phyloP scores from a whole-genome alignment of 192 early-diverging fungal species.

The Linnemannia elongata region DNA sequence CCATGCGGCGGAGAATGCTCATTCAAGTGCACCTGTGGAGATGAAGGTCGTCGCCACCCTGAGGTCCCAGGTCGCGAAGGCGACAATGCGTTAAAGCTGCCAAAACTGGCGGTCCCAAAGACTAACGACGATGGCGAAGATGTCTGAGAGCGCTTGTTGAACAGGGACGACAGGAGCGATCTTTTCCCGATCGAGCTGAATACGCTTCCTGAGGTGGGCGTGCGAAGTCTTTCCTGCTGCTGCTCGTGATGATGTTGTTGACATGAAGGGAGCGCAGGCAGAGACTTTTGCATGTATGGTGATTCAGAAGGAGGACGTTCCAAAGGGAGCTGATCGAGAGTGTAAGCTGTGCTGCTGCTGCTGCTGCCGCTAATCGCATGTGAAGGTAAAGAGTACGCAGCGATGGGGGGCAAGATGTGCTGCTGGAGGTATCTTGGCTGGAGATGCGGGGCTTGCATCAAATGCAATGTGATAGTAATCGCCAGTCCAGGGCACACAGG shows the following conservation, averaged over 20 bases:
- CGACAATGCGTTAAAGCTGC: too few relatives aligned
- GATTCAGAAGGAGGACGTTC: background rate
- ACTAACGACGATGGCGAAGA: background rate
- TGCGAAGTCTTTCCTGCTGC: background rate
- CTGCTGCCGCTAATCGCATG: background rate
- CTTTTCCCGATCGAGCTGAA: background rate
- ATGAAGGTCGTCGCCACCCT: background rate
- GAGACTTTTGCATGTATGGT: background rate
- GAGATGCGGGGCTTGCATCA: slow-evolving; percentile 44
- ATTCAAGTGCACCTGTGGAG: background rate
- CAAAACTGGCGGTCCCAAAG: too few relatives aligned
- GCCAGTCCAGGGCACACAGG: slow-evolving; percentile 13
- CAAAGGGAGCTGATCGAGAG: background rate
- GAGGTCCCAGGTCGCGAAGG: too few relatives aligned
- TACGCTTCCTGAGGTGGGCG: background rate
- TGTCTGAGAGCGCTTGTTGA: background rate
- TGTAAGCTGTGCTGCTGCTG: background rate
- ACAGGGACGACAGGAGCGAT: background rate
- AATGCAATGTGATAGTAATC: slow-evolving; percentile 32
- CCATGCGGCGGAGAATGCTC: background rate
- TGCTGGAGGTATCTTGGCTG: slow-evolving; percentile 3
- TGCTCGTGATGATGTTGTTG: background rate
- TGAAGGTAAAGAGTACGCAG: background rate
- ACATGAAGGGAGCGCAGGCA: background rate
- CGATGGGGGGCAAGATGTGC: background rate